A percentile compares a stretch with the other conserved stretches of the same genome.
phyloP scores from a whole-genome alignment of 2,329 filamentous ascomycete species.

The Penicillium sp. region DNA sequence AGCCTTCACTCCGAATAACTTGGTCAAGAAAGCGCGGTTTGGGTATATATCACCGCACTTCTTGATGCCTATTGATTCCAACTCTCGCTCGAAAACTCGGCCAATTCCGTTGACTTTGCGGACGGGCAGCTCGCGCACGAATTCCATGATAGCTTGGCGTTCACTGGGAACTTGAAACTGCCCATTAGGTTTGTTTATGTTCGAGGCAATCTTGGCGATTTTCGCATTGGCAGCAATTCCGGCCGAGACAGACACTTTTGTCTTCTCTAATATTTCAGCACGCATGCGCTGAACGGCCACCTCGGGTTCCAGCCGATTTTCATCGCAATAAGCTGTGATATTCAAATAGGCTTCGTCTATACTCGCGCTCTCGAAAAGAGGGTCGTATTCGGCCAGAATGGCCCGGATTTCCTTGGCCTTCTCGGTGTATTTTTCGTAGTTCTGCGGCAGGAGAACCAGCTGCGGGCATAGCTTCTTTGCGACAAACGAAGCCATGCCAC shows the following conservation, averaged over 20 bases:
- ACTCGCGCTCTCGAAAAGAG: conserved; percentile 85
- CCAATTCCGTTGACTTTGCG: conserved; percentile 95
- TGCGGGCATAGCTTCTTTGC: conserved; percentile 90
- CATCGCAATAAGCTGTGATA: conserved; percentile 77
- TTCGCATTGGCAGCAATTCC: conserved; percentile 92
- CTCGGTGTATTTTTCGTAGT: conserved; percentile 84
- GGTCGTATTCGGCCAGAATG: conserved; percentile 81
- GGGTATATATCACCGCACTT: conserved; percentile 84
- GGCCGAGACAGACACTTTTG: conserved; percentile 84
- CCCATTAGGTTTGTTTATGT: conserved; percentile 94
- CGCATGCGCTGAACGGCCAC: conserved; percentile 75
- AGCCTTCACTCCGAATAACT: conserved; percentile 86
- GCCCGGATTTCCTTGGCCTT: conserved; percentile 85
- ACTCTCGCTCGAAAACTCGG: conserved; percentile 84
- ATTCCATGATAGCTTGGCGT: conserved; percentile 70
- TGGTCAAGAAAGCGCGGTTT: conserved; percentile 67
- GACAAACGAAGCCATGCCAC: conserved; percentile 94
- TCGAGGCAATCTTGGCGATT: conserved; percentile 91
- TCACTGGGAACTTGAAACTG: conserved; percentile 75
- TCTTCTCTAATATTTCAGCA: conserved; percentile 67
- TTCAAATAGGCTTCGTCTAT: conserved; percentile 97
- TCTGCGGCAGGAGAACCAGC: conserved; percentile 74
- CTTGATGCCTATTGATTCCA: conserved; percentile 80
- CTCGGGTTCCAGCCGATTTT: conserved; percentile 64
- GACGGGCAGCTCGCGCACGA: conserved; percentile 78